phyloP scores from a whole-genome alignment of 2,329 filamentous ascomycete species.

The Scytalidium sp. region DNA sequence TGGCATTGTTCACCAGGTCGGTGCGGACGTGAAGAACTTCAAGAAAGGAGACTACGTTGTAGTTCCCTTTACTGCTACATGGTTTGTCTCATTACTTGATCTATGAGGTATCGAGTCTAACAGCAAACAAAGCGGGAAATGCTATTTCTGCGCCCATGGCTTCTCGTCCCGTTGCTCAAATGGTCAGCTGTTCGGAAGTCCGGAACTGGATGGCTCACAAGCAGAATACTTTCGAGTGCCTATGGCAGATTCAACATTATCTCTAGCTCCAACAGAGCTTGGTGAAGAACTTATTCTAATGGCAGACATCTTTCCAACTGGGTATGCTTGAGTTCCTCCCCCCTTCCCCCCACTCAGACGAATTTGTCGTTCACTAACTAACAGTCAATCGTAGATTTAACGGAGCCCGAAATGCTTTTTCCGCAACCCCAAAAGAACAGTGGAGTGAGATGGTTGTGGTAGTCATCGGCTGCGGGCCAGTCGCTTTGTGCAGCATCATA shows the following conservation, averaged over 20 bases:
- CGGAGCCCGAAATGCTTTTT: conserved; percentile 68
- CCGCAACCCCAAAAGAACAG: conserved; percentile 50
- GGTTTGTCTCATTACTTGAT: conserved; percentile 49
- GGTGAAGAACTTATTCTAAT: conserved; percentile 78
- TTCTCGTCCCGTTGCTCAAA: conserved; percentile 76
- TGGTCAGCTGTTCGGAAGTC: conserved; percentile 67
- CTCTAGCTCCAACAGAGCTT: conserved; percentile 69
- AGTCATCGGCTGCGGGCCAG: conserved; percentile 79
- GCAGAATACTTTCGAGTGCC: conserved; percentile 82
- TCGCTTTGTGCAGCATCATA: conserved; percentile 80
- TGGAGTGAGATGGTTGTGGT: conserved; percentile 69
- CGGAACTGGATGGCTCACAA: conserved; percentile 71
- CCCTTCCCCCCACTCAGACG: conserved; percentile 40
- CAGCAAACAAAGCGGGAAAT: conserved; percentile 62
- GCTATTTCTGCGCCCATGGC: conserved; percentile 81
- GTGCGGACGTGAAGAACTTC: conserved; percentile 50
- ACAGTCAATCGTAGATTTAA: conserved; percentile 66
- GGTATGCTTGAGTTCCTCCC: conserved; percentile 75
- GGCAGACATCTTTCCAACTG: conserved; percentile 89
- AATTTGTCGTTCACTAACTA: conserved; percentile 75
- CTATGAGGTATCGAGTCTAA: conserved; percentile 48
- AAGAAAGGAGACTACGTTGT: conserved; percentile 63
- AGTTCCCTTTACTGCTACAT: conserved; percentile 79
- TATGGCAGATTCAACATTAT: conserved; percentile 74
- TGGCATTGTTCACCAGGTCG: conserved; percentile 55